Evolutionary conservation across 352 stramenopile genomes (phyloP).

Genomic region (Phytophthora pluvialis): DNA sequence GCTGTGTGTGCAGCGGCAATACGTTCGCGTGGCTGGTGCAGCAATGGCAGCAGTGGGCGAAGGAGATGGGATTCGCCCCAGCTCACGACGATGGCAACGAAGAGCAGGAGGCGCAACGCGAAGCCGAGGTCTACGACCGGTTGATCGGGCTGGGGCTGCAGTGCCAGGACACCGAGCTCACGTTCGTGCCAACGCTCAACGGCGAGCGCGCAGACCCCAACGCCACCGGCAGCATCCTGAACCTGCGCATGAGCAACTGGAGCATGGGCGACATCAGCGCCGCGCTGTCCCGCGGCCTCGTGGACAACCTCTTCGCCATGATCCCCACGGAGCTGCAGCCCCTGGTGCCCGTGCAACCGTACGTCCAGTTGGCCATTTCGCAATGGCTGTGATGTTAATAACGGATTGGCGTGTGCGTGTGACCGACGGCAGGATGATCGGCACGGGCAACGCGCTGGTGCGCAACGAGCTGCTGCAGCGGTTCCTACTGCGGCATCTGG

Average conservation of each 20-base stretch:
- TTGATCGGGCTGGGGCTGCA: slow-evolving; percentile 64
- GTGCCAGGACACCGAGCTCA: slow-evolving; percentile 55
- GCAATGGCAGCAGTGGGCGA: slow-evolving; percentile 62
- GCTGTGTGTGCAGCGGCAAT: slow-evolving; percentile 53
- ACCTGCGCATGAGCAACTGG: slow-evolving; percentile 68
- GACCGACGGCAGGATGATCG: slow-evolving; percentile 58
- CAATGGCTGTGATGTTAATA: not conserved
- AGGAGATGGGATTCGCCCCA: slow-evolving; percentile 49
- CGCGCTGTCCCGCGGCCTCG: slow-evolving; percentile 63
- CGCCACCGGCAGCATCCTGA: slow-evolving; percentile 46
- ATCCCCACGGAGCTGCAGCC: slow-evolving; percentile 52
- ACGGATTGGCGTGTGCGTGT: not conserved
- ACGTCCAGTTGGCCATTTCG: slow-evolving; percentile 19
- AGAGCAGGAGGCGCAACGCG: slow-evolving; percentile 25
- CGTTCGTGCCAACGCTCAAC: slow-evolving; percentile 69
- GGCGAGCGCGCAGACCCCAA: slow-evolving; percentile 65
- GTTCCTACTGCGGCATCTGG: slow-evolving; percentile 49
- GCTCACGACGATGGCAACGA: slow-evolving; percentile 12
- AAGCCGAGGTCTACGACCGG: slow-evolving; percentile 50
- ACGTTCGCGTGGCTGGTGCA: slow-evolving; percentile 71
- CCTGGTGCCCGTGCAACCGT: slow-evolving; percentile 46
- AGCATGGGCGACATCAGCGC: slow-evolving; percentile 79
- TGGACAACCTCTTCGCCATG: slow-evolving; percentile 79
- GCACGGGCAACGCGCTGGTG: slow-evolving; percentile 74
- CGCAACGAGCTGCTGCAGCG: slow-evolving; percentile 67